Conservation (phyloP, 306 rosid species). For the Cotoneaster glaucophyllus region DNA sequence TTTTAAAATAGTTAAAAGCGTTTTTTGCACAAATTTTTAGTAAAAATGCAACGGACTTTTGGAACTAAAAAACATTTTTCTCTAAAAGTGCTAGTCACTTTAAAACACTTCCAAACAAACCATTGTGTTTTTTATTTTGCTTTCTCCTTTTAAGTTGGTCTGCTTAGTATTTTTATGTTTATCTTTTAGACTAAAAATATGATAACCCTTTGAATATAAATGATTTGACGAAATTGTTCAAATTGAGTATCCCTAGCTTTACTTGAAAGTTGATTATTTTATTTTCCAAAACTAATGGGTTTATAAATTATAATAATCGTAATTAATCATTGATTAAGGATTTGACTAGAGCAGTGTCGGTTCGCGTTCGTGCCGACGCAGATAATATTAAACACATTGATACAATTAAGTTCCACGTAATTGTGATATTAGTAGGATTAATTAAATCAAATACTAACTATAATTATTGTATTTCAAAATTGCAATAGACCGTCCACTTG, state of each 20-base stretch:
- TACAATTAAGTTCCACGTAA: background rate
- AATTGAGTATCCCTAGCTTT: background rate
- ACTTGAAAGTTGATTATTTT: background rate
- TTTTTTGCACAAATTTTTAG: no score
- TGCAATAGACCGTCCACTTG: background rate
- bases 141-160: background rate
- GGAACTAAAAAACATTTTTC: rapidly evolving
- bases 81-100: rapidly evolving
- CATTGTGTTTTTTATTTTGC: background rate
- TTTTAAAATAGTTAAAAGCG: background rate
- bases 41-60: no score
- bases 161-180: background rate
- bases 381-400: background rate
- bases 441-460: background rate
- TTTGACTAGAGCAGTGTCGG: background rate
- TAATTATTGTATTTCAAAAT: background rate
- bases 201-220: background rate
- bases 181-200: background rate
- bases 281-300: background rate
- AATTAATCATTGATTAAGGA: background rate
- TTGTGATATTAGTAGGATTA: background rate
- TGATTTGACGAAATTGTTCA: background rate
- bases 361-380: background rate
- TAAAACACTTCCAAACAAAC: background rate
- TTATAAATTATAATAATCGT: background rate